Percentiles rank a stretch among this genome's conserved stretches.
Conservation (phyloP, 768 basidiomycete genomes). For the Roridomyces roridus region DNA sequence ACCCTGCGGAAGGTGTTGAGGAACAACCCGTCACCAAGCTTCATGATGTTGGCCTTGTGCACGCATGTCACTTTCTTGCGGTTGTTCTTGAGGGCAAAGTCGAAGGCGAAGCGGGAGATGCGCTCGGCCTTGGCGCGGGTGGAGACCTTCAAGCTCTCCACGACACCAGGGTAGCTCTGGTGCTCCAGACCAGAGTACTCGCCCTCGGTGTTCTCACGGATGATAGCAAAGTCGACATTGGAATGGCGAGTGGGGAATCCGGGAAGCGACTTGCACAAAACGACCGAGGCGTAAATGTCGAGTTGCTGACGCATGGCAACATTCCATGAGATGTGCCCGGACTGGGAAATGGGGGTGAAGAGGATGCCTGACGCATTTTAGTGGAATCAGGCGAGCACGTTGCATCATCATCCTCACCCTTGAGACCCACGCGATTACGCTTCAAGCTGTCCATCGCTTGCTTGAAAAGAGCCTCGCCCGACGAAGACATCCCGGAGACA, state of each 20-base stretch:
- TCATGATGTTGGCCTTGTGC: constrained; percentile 99
- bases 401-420: constrained; percentile 62
- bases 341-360: constrained; percentile 96
- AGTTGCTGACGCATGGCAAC: constrained; percentile 99
- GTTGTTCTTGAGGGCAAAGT: constrained; percentile 98
- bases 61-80: constrained; percentile 99
- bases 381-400: constrained; percentile 9
- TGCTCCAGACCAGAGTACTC: constrained; percentile 99
- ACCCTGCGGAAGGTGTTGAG: constrained; percentile 96
- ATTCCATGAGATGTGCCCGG: constrained; percentile 99
- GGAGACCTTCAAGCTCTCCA: constrained; percentile 97
- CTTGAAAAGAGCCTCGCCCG: constrained; percentile 95
- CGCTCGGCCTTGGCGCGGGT: constrained; percentile 95
- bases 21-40: constrained; percentile 98
- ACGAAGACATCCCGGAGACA: constrained; percentile 94
- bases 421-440: constrained; percentile 96
- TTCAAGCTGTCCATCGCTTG: constrained; percentile 98
- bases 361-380: constrained; percentile 76
- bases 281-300: constrained; percentile 98
- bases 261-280: constrained; percentile 96
- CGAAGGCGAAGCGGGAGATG: constrained; percentile 96
- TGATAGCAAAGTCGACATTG: constrained; percentile 98
- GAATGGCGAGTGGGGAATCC: constrained; percentile 95
- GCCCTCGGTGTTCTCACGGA: constrained; percentile 99
- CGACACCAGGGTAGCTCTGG: constrained; percentile 97